phyloP scores from a whole-genome alignment of 2,329 filamentous ascomycete genomes.

The Venturia aucupariae region DNA sequence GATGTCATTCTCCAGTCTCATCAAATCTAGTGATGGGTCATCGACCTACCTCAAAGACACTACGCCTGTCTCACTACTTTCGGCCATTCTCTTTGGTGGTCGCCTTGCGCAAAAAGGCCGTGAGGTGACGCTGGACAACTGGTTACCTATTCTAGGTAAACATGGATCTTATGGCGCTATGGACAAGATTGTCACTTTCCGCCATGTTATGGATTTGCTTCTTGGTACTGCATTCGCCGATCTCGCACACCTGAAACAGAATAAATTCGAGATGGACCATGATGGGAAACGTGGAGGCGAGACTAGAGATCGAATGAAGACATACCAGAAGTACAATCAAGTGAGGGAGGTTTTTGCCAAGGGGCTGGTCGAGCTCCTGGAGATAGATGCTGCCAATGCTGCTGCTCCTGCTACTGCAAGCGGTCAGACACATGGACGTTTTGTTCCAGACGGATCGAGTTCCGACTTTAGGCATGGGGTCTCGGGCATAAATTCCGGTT shows the following conservation, averaged over 20 bases:
- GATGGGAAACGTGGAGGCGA: background rate
- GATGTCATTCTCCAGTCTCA: conserved; percentile 14
- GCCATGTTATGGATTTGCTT: background rate
- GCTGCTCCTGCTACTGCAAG: background rate
- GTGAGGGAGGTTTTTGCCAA: background rate
- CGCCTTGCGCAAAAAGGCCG: background rate
- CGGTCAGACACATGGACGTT: background rate
- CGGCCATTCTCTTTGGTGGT: conserved; percentile 23
- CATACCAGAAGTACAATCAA: background rate
- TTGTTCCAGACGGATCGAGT: background rate
- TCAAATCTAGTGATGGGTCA: conserved; percentile 10
- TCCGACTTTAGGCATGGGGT: background rate
- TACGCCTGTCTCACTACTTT: conserved; percentile 21
- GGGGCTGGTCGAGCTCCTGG: background rate
- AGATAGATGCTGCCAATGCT: background rate
- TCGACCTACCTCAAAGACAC: conserved; percentile 21
- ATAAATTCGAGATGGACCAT: background rate
- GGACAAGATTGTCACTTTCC: background rate
- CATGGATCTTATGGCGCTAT: background rate
- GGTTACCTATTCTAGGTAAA: background rate
- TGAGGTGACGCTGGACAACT: background rate
- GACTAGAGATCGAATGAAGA: background rate
- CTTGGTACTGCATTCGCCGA: conserved; percentile 5
- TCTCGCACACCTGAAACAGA: background rate
- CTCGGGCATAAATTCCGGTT: background rate